phyloP scores from a whole-genome alignment of 2,329 filamentous ascomycete species.

The Sphaerostilbella broomeana region DNA sequence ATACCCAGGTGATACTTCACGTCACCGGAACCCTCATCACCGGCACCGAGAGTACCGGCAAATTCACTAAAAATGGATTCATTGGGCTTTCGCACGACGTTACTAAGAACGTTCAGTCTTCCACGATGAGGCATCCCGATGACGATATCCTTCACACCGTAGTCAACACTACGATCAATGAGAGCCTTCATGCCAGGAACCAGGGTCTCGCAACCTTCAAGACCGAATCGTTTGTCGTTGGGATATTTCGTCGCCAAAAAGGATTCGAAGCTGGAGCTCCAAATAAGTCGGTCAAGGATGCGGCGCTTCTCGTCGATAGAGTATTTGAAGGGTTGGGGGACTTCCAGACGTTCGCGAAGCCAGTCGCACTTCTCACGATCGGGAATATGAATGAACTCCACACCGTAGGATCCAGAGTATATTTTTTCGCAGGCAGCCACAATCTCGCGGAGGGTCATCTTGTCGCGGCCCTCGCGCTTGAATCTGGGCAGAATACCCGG shows the following conservation, averaged over 20 bases:
- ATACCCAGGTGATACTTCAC: constrained; percentile 99
- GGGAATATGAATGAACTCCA: constrained; percentile 98
- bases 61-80: constrained; percentile 99
- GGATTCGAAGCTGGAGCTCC: constrained; percentile 94
- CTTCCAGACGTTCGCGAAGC: constrained; percentile 90
- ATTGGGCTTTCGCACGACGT: constrained; percentile 98
- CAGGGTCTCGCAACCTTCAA: constrained; percentile 93
- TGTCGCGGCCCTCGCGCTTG: constrained; percentile 78
- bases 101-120: constrained; percentile 93
- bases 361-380: constrained; percentile 97
- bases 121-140: constrained; percentile 99
- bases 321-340: constrained; percentile 93
- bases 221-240: constrained; percentile 98
- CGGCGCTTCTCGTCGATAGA: constrained; percentile 97
- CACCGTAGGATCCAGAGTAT: constrained; percentile 95
- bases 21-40: constrained; percentile 94
- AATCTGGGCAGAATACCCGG: constrained; percentile 94
- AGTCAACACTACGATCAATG: constrained; percentile 96
- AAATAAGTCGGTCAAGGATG: constrained; percentile 94
- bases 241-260: constrained; percentile 97
- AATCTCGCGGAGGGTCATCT: constrained; percentile 96
- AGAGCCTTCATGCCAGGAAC: constrained; percentile 99
- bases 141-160: constrained; percentile 97
- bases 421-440: constrained; percentile 87
- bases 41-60: constrained; percentile 75